Base-by-base conservation (phyloP, 768 basidiomycete species). In the Lanmaoa pseudosensibilis region DNA sequence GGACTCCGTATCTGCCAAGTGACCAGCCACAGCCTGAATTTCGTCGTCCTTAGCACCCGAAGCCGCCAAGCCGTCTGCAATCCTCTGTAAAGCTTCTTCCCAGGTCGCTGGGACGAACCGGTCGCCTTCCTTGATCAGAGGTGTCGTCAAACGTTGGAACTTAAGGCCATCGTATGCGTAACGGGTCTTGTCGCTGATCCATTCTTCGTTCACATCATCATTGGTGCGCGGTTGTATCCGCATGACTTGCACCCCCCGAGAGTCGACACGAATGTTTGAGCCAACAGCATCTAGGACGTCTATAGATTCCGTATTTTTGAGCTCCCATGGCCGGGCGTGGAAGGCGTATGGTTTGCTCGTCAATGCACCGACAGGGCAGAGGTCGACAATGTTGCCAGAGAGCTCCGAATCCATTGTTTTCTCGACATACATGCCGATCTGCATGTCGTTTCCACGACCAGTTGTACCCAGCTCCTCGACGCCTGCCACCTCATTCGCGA, bases 111-210 rank as follows among this genome's bases (percentile, higher is more conserved):
- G 76, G 30, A 94, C 87, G 71, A 98, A 98, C 16, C 94, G 86
- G 70, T 95, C 92, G n/a, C 91, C 95, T 53, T 86, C 79, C 71
- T 94, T 90, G 60, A 98, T 76, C 41, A 98, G 82, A 3, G 97
- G 97, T 0, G 87, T 88, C 4, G 95, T 98, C 65, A 99, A 78
- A 21, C 96, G 89, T 73, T 99, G 97, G 81, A 93, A 96, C 67
- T 85, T 86, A 33, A 99, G 82, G 11, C 97, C 97, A 66, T 99
- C 97, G 72, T 94, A 90, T 1, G 96, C 91, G 72, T 94, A 94
- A 55, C 97, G 90, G 2, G 96, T 94, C 82, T 99, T 99, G 81
- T 99, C 97, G 73, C 83, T 94, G 72, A 99, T 96, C 97, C 97
- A 98, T 73, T 99, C 97, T 78, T 99, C 97, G 73, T 99, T 99